Percentiles rank a stretch among this genome's conserved stretches.
Evolutionary conservation across 495 filamentous ascomycete genomes (phyloP).

Genomic region (Pseudomonodictys pantanalensis): DNA sequence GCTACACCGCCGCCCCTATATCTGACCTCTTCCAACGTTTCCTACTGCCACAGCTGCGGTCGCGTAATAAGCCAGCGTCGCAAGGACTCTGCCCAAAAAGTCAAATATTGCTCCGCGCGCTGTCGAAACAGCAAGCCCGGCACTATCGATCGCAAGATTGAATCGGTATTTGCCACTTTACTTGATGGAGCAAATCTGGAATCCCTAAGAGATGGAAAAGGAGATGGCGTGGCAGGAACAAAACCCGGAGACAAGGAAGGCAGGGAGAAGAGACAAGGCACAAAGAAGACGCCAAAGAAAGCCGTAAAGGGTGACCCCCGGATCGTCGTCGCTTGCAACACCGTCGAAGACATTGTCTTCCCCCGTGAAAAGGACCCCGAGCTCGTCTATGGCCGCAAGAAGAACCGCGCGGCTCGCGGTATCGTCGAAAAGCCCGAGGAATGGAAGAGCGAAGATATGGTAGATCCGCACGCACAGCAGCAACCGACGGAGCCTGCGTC

Average conservation of each 20-base stretch:
- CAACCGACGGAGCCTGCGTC: constrained; percentile 3
- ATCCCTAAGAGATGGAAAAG: background rate
- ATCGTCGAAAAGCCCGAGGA: constrained; percentile 26
- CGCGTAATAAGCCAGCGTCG: constrained; percentile 34
- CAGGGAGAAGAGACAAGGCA: constrained; percentile 11
- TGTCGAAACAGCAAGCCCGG: constrained; percentile 36
- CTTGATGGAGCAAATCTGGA: constrained; percentile 25
- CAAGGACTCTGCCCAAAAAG: constrained; percentile 17
- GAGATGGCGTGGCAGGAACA: background rate
- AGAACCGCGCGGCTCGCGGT: constrained; percentile 38
- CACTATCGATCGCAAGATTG: constrained; percentile 29
- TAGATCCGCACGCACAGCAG: background rate
- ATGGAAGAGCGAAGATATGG: constrained; percentile 37
- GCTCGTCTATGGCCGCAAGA: constrained; percentile 38
- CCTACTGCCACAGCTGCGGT: constrained; percentile 47
- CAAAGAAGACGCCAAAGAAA: constrained; percentile 27
- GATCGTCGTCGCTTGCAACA: constrained; percentile 30
- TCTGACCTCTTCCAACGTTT: constrained; percentile 35
- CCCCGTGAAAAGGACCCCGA: constrained; percentile 34
- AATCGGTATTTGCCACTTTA: constrained; percentile 30
- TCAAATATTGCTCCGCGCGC: constrained; percentile 38
- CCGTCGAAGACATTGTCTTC: constrained; percentile 42
- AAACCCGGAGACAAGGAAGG: background rate
- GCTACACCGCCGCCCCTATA: constrained; percentile 43
- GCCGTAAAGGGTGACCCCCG: constrained; percentile 36